Evolutionary conservation across 1,284 basidiomycete genomes (phyloP).

Genomic region (Agroathelia rolfsii): DNA sequence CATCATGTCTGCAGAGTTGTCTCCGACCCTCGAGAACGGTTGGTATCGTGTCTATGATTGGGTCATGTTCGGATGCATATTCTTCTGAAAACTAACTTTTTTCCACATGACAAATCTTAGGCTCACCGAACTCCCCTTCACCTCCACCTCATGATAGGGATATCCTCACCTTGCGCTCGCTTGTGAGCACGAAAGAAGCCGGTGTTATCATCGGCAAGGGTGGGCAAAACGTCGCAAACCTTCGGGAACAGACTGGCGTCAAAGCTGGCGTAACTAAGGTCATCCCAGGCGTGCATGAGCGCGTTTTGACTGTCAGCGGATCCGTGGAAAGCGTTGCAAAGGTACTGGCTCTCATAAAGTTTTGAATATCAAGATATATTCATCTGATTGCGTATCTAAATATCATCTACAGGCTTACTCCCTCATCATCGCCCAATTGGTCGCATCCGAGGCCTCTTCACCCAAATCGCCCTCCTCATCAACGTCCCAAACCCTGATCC

Average conservation of each 20-base stretch:
- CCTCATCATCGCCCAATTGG: slow-evolving; percentile 89
- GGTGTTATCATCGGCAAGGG: slow-evolving; percentile 95
- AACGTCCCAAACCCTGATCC: slow-evolving; percentile 78
- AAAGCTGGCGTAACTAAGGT: slow-evolving; percentile 99
- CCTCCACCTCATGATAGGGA: slow-evolving; percentile 50
- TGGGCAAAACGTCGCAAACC: slow-evolving; percentile 94
- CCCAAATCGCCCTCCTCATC: slow-evolving; percentile 51
- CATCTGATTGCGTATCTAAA: slow-evolving; percentile 20
- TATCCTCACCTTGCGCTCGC: slow-evolving; percentile 79
- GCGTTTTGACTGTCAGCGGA: slow-evolving; percentile 90
- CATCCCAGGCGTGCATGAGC: slow-evolving; percentile 93
- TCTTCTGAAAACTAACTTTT: slow-evolving; percentile 7
- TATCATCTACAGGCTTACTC: slow-evolving; percentile 68
- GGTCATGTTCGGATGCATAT: too few relatives aligned
- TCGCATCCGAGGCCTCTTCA: slow-evolving; percentile 63
- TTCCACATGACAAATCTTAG: slow-evolving; percentile 16
- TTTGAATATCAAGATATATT: slow-evolving; percentile 16
- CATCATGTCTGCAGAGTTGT: too few relatives aligned
- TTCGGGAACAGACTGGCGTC: slow-evolving; percentile 90
- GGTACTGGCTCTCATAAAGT: slow-evolving; percentile 29
- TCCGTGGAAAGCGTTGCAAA: slow-evolving; percentile 87
- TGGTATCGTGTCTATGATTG: too few relatives aligned
- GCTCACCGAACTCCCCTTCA: slow-evolving; percentile 34
- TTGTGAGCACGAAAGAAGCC: slow-evolving; percentile 93
- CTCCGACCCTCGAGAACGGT: too few relatives aligned